Conservation (phyloP, 495 filamentous ascomycete genomes). For the Podospora appendiculata region DNA sequence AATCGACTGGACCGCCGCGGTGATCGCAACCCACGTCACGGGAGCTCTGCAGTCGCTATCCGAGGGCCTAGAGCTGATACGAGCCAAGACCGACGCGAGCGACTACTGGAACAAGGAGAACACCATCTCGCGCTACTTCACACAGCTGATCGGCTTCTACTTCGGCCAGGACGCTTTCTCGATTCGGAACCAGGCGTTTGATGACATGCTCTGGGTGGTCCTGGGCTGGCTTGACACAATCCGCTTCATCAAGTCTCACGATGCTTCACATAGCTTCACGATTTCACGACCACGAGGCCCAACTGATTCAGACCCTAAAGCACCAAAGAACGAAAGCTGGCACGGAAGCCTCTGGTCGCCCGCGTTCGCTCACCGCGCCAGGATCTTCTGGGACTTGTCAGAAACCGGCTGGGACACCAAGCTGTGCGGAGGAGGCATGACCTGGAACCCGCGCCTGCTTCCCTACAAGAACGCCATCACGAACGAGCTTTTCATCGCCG, state of each 20-base stretch:
- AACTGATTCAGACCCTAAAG: background rate
- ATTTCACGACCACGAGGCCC: background rate
- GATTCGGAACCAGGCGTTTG: conserved; percentile 74
- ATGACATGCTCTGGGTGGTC: conserved; percentile 97
- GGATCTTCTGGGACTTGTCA: conserved; percentile 84
- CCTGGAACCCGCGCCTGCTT: conserved; percentile 73
- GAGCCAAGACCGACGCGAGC: conserved; percentile 8
- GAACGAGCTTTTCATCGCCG: conserved; percentile 82
- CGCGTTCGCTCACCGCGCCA: conserved; percentile 76
- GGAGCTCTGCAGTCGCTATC: conserved; percentile 60
- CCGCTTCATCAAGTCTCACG: conserved; percentile 51
- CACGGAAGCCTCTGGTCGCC: conserved; percentile 69
- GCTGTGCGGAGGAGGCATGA: conserved; percentile 85
- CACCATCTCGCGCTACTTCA: conserved; percentile 73
- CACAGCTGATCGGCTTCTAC: conserved; percentile 66
- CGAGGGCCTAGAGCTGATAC: conserved; percentile 16
- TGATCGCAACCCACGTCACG: conserved; percentile 73
- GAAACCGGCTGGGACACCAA: conserved; percentile 71
- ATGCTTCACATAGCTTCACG: conserved; percentile 17
- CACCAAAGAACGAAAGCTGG: conserved; percentile 40
- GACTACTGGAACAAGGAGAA: conserved; percentile 54
- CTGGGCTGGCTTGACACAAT: conserved; percentile 82
- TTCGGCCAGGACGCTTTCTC: conserved; percentile 78
- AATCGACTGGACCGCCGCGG: conserved; percentile 94
- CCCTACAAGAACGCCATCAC: conserved; percentile 98